Evolutionary conservation across 2,329 filamentous ascomycete species (phyloP).

Genomic region (Nigrospora sphaerica): DNA sequence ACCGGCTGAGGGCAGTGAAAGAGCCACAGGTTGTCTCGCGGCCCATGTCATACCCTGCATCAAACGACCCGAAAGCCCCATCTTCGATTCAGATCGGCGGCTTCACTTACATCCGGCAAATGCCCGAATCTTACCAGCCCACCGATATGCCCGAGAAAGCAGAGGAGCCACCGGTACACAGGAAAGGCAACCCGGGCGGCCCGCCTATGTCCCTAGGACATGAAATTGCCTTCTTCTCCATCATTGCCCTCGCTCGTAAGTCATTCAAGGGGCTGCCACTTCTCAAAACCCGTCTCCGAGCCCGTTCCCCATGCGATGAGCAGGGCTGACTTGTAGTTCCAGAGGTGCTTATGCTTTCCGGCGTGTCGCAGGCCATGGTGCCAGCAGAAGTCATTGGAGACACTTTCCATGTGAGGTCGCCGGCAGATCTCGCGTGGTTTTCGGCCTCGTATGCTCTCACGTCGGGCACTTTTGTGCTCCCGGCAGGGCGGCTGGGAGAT

Average conservation of each 20-base stretch:
- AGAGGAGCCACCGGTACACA: background rate
- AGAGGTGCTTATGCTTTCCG: constrained; percentile 1
- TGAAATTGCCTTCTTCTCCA: background rate
- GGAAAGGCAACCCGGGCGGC: background rate
- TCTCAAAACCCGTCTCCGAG: background rate
- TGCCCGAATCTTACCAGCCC: background rate
- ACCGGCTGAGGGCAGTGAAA: background rate
- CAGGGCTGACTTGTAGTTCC: background rate
- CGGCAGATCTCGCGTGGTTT: constrained; percentile 37
- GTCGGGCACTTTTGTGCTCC: constrained; percentile 41
- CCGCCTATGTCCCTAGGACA: background rate
- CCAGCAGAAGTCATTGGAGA: constrained; percentile 29
- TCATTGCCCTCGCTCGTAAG: constrained; percentile 1
- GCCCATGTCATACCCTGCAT: too few relatives aligned
- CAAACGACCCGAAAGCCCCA: too few relatives aligned
- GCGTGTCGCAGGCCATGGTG: constrained; percentile 19
- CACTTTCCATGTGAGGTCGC: constrained; percentile 29
- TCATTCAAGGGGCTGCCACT: background rate
- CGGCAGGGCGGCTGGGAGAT: constrained; percentile 41
- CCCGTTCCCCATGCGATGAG: background rate
- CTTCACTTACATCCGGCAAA: background rate
- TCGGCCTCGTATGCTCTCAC: constrained; percentile 40
- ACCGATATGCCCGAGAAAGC: background rate
- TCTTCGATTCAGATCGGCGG: background rate
- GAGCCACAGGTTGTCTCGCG: too few relatives aligned